Base-by-base conservation (phyloP, 1,139 yeast species). In the Eremothecium sinecaudum region DNA sequence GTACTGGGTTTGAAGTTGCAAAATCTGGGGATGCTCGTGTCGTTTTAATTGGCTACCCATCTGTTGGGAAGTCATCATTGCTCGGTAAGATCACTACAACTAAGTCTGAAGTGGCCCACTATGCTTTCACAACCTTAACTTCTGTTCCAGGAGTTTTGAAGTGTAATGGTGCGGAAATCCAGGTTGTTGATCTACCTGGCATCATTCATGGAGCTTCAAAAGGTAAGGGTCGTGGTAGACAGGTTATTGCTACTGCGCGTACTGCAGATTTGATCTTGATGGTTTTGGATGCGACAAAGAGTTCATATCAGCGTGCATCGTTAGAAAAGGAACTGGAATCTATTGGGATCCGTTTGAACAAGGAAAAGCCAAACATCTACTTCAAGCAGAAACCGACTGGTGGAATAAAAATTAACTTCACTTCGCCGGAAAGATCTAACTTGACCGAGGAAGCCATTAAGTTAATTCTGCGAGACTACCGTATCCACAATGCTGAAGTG, bases 161-260 rank as follows among this genome's bases (percentile, higher is more conserved):
- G 55, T 84, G 87, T 54, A 86, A 86, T 55, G 97, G 97, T 25
- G 95, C 98, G 0, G 96, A 87, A 53, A 86, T 90, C 39, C 98
- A 90, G 61, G 79, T 90, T 48, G 87, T 90, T 12, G 98, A 90
- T 71, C 65, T 90, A 41, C 98, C 98, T 0, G 98, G 98, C 58
- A 90, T 90, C 50, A 90, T 90, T 41, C 84, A 83, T 56, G 97
- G 97, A 26, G 98, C 98, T 10, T 71, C 94, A 18, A 95, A 83
- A 55, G 98, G 98, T 51, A 86, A 87, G 58, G 98, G 98, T 51
- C 75, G 98, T 60, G 98, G 98, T 41, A 71, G 94, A 49, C 97
- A 90, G 57, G 98, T 90, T 28, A 87, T 90, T 46, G 82, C 97
- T 1, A 92, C 94, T 1, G 94, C 96, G 0, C 78, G 92, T 59